Percentiles rank a stretch among this genome's conserved stretches.
Evolutionary conservation across 2,329 filamentous ascomycete species (phyloP).

Genomic region (Balansia obtecta): DNA sequence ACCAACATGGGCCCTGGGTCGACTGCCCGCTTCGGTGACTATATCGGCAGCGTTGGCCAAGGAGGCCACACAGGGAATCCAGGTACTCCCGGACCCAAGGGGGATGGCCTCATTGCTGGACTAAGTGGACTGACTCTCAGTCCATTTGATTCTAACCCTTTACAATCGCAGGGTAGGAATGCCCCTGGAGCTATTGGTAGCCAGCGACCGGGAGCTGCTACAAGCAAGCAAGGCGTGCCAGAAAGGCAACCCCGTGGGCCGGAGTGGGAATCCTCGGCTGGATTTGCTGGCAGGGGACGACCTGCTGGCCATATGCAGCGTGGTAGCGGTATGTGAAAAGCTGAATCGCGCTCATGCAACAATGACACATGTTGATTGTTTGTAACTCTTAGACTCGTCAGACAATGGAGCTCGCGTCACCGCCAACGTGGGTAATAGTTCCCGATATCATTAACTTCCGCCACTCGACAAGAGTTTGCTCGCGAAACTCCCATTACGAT

Average conservation of each 20-base stretch:
- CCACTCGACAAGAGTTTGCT: neutral
- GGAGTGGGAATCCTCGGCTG: slow-evolving; percentile 43
- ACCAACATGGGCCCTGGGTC: slow-evolving; percentile 37
- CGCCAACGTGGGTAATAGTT: slow-evolving; percentile 20
- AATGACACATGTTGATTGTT: neutral
- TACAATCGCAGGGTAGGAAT: slow-evolving; percentile 26
- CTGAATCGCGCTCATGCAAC: neutral
- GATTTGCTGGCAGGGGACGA: slow-evolving; percentile 41
- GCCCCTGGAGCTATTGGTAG: slow-evolving; percentile 53
- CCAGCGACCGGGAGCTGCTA: slow-evolving; percentile 43
- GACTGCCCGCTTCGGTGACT: slow-evolving; percentile 33
- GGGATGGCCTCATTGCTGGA: slow-evolving; percentile 32
- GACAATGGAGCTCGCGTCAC: slow-evolving; percentile 28
- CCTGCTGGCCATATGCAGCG: slow-evolving; percentile 49
- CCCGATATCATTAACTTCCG: slow-evolving; percentile 23
- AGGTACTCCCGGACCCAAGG: slow-evolving; percentile 26
- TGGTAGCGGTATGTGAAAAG: slow-evolving; percentile 40
- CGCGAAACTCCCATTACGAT: neutral
- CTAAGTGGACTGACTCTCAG: slow-evolving; percentile 40
- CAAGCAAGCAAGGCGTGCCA: slow-evolving; percentile 32
- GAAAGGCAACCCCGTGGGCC: slow-evolving; percentile 54
- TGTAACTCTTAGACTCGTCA: slow-evolving; percentile 25
- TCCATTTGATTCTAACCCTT: slow-evolving; percentile 33
- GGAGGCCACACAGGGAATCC: slow-evolving; percentile 22
- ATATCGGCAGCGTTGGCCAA: slow-evolving; percentile 26